Evolutionary conservation across 768 basidiomycete genomes (phyloP).

Genomic region (Leccinum broughii): DNA sequence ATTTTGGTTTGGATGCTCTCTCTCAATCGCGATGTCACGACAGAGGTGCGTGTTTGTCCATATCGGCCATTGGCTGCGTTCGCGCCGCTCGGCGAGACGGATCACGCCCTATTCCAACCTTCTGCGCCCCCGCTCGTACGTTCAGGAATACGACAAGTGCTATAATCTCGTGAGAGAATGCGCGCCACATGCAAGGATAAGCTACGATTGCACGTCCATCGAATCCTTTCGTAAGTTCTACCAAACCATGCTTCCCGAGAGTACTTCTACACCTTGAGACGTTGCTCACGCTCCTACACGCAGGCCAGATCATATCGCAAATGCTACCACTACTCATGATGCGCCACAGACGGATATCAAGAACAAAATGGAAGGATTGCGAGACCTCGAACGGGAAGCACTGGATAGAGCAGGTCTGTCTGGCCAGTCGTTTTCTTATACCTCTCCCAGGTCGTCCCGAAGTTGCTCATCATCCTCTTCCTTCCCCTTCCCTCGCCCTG

Average conservation of each 20-base stretch:
- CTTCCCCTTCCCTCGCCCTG: not conserved
- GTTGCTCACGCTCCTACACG: not conserved
- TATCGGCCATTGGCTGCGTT: not conserved
- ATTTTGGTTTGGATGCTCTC: slow-evolving; percentile 83
- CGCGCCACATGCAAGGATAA: slow-evolving; percentile 54
- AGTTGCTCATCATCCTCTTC: slow-evolving; percentile 2
- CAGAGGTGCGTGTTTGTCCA: slow-evolving; percentile 46
- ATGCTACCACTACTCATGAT: slow-evolving; percentile 84
- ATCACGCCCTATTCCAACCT: slow-evolving; percentile 3
- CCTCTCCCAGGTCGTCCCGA: not conserved
- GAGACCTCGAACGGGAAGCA: slow-evolving; percentile 65
- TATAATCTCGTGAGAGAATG: slow-evolving; percentile 60
- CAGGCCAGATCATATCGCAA: slow-evolving; percentile 70
- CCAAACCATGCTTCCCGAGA: not conserved
- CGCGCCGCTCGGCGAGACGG: slow-evolving; percentile 4
- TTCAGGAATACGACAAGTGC: slow-evolving; percentile 74
- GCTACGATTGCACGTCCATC: slow-evolving; percentile 54
- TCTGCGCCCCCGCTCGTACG: slow-evolving; percentile 2
- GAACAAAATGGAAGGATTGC: slow-evolving; percentile 71
- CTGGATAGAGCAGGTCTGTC: slow-evolving; percentile 76
- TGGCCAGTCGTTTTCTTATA: not conserved
- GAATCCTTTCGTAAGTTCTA: slow-evolving; percentile 66
- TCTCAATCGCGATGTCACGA: slow-evolving; percentile 69
- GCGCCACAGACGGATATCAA: slow-evolving; percentile 77
- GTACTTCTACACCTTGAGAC: not conserved